Percentiles rank a stretch among this genome's conserved stretches.
These are phyloP conservation scores for Macroventuria anomochaeta DNA, from an alignment of 2,329 filamentous ascomycete genomes.

Conservation along the genomic window DNA sequence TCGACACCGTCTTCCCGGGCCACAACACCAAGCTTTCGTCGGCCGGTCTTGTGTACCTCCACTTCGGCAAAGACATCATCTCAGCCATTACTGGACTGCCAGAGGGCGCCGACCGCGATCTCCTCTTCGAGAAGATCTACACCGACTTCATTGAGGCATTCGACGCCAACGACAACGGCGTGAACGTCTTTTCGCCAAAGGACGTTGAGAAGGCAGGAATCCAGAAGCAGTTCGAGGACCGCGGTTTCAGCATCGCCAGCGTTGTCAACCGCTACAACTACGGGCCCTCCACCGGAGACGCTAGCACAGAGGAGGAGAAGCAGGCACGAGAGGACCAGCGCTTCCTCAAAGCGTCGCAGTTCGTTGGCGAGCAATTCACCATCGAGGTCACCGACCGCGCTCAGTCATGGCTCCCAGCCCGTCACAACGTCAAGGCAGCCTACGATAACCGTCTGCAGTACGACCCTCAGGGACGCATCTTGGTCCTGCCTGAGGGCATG, in stretches of 20 bases:
- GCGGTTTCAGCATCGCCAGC: slow-evolving; percentile 82
- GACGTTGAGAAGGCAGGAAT: slow-evolving; percentile 73
- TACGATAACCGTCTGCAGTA: slow-evolving; percentile 72
- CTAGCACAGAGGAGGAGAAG: slow-evolving; percentile 47
- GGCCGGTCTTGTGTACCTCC: slow-evolving; percentile 92
- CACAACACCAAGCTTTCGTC: slow-evolving; percentile 89
- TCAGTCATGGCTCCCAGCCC: slow-evolving; percentile 84
- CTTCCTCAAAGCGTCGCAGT: slow-evolving; percentile 77
- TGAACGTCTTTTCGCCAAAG: slow-evolving; percentile 78
- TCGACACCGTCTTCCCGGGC: slow-evolving; percentile 82
- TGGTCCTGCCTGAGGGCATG: slow-evolving; percentile 78
- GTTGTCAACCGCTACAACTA: slow-evolving; percentile 88
- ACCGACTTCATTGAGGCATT: slow-evolving; percentile 92
- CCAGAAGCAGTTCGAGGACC: slow-evolving; percentile 81
- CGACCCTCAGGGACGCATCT: slow-evolving; percentile 77
- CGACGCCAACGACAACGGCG: slow-evolving; percentile 97
- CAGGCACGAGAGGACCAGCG: slow-evolving; percentile 81
- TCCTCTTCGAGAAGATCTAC: slow-evolving; percentile 90
- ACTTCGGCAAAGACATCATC: slow-evolving; percentile 88
- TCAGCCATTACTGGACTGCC: slow-evolving; percentile 67
- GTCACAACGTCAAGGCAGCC: slow-evolving; percentile 76
- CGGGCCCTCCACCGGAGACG: slow-evolving; percentile 53
- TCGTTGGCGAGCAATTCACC: slow-evolving; percentile 90
- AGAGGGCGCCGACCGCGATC: slow-evolving; percentile 69
- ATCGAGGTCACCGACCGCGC: slow-evolving; percentile 79